Conservation (phyloP, 2,329 filamentous ascomycete species). For the Cadophora gregata region DNA sequence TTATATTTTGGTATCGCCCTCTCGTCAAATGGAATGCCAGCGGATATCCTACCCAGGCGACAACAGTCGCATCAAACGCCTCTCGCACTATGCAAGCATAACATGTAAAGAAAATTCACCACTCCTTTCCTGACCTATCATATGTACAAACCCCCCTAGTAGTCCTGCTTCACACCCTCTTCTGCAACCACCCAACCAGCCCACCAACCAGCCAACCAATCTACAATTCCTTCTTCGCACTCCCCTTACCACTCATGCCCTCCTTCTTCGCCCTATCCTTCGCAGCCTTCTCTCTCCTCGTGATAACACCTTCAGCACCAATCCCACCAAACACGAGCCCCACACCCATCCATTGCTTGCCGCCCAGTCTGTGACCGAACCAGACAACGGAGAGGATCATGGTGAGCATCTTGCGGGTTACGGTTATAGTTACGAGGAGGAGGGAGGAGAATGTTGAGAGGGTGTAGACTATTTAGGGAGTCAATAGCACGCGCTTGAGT, state of each 20-base stretch:
- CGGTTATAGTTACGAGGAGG: slow-evolving; percentile 92
- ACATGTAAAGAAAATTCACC: neutral
- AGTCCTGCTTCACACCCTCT: too few species aligned
- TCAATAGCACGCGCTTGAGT: slow-evolving; percentile 19
- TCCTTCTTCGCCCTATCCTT: slow-evolving; percentile 58
- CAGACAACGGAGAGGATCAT: slow-evolving; percentile 96
- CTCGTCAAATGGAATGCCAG: neutral
- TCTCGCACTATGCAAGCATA: neutral
- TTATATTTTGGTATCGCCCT: neutral
- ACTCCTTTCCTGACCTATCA: neutral
- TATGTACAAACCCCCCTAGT: neutral
- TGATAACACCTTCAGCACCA: slow-evolving; percentile 85
- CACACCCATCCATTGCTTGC: slow-evolving; percentile 95
- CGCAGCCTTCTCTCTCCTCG: slow-evolving; percentile 79
- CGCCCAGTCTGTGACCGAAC: slow-evolving; percentile 85
- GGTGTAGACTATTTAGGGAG: slow-evolving; percentile 71
- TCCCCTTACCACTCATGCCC: slow-evolving; percentile 14
- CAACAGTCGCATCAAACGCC: neutral
- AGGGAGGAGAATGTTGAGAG: slow-evolving; percentile 90
- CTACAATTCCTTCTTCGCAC: slow-evolving; percentile 39
- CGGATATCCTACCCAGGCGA: neutral
- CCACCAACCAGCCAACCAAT: too few species aligned
- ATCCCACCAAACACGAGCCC: slow-evolving; percentile 94
- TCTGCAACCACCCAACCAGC: too few species aligned
- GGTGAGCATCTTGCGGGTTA: slow-evolving; percentile 98